phyloP scores from a whole-genome alignment of 805 yeast species.

The Nakazawaea holstii region DNA sequence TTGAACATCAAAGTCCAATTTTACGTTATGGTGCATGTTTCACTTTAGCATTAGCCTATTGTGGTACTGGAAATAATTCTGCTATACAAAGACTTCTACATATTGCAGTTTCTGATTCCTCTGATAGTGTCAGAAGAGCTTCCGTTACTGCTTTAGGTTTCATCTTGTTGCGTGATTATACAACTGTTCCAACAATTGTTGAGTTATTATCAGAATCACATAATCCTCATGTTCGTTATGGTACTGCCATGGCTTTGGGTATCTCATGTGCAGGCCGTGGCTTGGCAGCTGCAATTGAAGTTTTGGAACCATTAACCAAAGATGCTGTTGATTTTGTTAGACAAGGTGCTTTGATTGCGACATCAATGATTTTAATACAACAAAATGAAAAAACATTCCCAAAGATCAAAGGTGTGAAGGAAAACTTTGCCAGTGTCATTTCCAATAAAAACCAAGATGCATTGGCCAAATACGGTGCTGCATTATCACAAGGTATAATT shows the following conservation, averaged over 20 bases:
- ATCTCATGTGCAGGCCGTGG: constrained; percentile 96
- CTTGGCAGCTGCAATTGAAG: constrained; percentile 80
- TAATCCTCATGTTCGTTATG: constrained; percentile 97
- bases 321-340: constrained; percentile 97
- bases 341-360: constrained; percentile 93
- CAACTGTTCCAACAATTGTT: constrained; percentile 92
- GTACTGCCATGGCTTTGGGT: constrained; percentile 96
- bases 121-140: constrained; percentile 94
- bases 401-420: constrained; percentile 72
- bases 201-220: constrained; percentile 90
- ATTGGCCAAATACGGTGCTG: constrained; percentile 95
- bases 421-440: constrained; percentile 69
- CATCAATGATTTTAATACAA: constrained; percentile 84
- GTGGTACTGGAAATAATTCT: constrained; percentile 87
- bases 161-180: constrained; percentile 81
- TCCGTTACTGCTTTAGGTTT: constrained; percentile 91
- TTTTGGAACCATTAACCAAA: constrained; percentile 85
- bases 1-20: constrained; percentile 72
- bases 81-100: constrained; percentile 87
- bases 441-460: constrained; percentile 92
- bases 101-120: constrained; percentile 93
- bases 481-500: constrained; percentile 93
- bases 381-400: constrained; percentile 82
- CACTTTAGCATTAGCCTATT: constrained; percentile 91
- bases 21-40: constrained; percentile 95